Evolutionary conservation across 2,329 filamentous ascomycete species (phyloP), one percentile per base, ranked within the genome.

Genomic region (Aspergillus glaucus): DNA sequence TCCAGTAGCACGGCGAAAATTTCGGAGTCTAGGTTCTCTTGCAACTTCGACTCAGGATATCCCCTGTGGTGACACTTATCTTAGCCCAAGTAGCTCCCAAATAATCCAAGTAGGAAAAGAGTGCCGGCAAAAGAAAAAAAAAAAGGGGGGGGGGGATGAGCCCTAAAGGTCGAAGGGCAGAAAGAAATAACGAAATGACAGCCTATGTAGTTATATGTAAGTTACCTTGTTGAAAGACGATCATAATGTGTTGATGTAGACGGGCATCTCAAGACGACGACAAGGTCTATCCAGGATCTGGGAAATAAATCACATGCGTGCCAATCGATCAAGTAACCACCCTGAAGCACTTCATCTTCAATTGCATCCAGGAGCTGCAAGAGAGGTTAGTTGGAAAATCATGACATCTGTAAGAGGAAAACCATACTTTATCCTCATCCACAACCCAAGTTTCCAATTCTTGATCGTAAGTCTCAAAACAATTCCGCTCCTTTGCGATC

Each of bases 251-350:
- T 75, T 17, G 80, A 82, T 15, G 88, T 90, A 59, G 93, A 84
- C 48, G 87, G 88, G 52, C 72, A 75, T 42, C 93, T 79, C 54
- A 98, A 70, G 48, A 98, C 93, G 4, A 97, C 87, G 1, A 98
- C 91, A 2, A 98, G 79, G 67, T 98, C 93, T 63, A 98, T 86
- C 88, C 91, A 94, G 63, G 86, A 86, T 65, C 87, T 84, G 2
- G 93, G 93, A 64, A 97, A 97, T 19, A 97, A 73, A 62, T 97
- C 93, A 73, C 92, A 97, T 2, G 91, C 92, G 71, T 98, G 93
- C 92, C 93, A 98, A 73, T 98, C 93, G 63, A 98, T 87, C 59
- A 98, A 83, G 68, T 83, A 88, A 17, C 93, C 93, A 49, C 92
- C 92, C 17, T 79, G 72, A 54, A 84, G 79, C 36, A 88, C 79